Base-by-base conservation (phyloP, 2,329 filamentous ascomycete genomes). In the Paradendryphiella salina region DNA sequence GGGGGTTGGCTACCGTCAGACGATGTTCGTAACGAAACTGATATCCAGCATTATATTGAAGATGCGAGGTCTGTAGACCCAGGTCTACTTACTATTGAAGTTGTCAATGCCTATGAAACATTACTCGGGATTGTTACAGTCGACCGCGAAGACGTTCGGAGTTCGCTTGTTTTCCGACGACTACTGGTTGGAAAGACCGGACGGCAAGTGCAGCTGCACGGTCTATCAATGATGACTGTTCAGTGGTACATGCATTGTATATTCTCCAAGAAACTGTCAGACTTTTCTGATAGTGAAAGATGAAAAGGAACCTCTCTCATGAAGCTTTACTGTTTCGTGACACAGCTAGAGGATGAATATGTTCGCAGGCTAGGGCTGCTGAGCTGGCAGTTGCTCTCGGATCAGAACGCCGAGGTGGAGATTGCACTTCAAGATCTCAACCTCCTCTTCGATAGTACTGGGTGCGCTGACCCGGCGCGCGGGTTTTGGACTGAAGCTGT, bases 1-100 rank as follows among this genome's bases (percentile, higher is more conserved):
- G 26, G 26, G 7, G 52, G 55, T 8, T 56, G 41, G 43, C 5
- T 50, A 7, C 52, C 52, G 6, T 38, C 52, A 29, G 46, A 53
- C 28, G 5, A 32, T 3, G 11, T 56, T 20, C 55, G 49, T 2
- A 53, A 53, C 14, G 11, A 17, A 26, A 43, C 47, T 3, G 47
- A 56, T 34, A 36, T 50, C 7, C 9, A 38, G 10, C 26, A 29
- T 10, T 56, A 53, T 6, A 38, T 52, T 11, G n/a, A 18, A 11
- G 15, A 34, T 14, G 10, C 23, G 6, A 4, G 7, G 6, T 42
- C 28, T 11, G 21, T 41, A 14, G 31, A 38, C n/a, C 7, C 15
- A 5, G 18, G 34, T 15, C 10, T 13, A 3, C 15, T 46, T 23
- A 29, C 23, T 3, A 42, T 52, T 20, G 44, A 55, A 15, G 31